Evolutionary conservation across 2,329 filamentous ascomycete species (phyloP).

Genomic region (Cercospora zeina): DNA sequence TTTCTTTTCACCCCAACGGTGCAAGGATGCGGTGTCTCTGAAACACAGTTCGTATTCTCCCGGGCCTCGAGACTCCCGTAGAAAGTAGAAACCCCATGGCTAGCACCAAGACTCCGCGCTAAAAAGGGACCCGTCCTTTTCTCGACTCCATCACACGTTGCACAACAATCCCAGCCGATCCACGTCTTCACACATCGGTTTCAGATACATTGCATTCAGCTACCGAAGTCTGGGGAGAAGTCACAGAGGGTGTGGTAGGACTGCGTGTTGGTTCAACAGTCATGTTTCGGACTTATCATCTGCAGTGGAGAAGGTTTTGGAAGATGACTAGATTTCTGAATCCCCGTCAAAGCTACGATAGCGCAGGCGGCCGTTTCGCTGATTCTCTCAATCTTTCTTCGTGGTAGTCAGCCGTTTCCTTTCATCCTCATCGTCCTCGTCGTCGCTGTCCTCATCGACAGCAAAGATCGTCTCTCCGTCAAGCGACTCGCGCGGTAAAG

Average conservation of each 20-base stretch:
- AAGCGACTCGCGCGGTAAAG: slow-evolving; percentile 60
- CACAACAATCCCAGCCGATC: not conserved
- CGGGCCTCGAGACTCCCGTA: not conserved
- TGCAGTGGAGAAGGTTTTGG: not conserved
- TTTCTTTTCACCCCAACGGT: not conserved
- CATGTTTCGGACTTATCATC: not conserved
- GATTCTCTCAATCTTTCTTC: slow-evolving; percentile 2
- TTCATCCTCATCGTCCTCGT: slow-evolving; percentile 42
- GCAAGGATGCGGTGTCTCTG: not conserved
- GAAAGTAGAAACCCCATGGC: not conserved
- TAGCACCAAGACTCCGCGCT: not conserved
- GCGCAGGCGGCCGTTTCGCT: not conserved
- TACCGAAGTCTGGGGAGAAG: not conserved
- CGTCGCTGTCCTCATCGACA: slow-evolving; percentile 76
- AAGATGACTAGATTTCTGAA: not conserved
- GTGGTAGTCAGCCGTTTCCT: slow-evolving; percentile 49
- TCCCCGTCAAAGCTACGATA: not conserved
- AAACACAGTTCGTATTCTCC: not conserved
- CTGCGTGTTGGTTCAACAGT: not conserved
- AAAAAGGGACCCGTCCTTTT: not conserved
- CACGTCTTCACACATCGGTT: not conserved
- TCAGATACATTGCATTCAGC: not conserved
- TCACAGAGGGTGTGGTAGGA: not conserved
- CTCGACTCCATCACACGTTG: not conserved
- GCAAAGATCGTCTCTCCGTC: slow-evolving; percentile 97